These are phyloP conservation scores for Dryas alaskensis DNA, from an alignment of 306 rosid species.

Conservation along the genomic window DNA sequence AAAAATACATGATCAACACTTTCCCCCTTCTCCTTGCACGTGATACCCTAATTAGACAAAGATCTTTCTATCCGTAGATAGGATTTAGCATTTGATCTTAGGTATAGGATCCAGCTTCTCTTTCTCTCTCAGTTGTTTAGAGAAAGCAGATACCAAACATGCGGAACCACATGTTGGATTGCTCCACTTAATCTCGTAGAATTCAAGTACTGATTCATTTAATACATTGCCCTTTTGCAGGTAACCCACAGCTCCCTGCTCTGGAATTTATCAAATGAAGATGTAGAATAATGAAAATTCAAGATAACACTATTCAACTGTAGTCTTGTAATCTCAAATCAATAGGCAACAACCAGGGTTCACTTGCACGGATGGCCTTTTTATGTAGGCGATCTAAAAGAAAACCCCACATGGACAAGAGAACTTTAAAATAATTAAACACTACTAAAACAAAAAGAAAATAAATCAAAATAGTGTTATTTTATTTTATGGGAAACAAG, in stretches of 20 bases:
- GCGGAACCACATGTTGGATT: neutral
- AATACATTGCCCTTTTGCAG: neutral
- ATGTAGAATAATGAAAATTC: neutral
- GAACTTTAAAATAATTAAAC: neutral
- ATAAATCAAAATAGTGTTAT: no score
- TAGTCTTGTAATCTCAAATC: neutral
- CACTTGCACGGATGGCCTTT: neutral
- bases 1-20: no score
- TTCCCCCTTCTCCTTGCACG: no score
- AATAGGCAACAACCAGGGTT: neutral
- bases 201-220: conserved; percentile 2
- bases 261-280: neutral
- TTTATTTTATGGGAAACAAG: no score
- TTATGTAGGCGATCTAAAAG: neutral
- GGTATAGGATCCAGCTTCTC: neutral
- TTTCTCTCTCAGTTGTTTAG: neutral
- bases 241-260: conserved; percentile 7
- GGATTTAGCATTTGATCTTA: neutral
- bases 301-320: neutral
- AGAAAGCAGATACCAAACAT: neutral
- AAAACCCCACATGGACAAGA: neutral
- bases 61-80: neutral
- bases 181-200: neutral
- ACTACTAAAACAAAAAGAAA: neutral
- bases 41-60: no score